Conservation (phyloP, 192 early-diverging fungal species). For the Diversispora epigaea region DNA sequence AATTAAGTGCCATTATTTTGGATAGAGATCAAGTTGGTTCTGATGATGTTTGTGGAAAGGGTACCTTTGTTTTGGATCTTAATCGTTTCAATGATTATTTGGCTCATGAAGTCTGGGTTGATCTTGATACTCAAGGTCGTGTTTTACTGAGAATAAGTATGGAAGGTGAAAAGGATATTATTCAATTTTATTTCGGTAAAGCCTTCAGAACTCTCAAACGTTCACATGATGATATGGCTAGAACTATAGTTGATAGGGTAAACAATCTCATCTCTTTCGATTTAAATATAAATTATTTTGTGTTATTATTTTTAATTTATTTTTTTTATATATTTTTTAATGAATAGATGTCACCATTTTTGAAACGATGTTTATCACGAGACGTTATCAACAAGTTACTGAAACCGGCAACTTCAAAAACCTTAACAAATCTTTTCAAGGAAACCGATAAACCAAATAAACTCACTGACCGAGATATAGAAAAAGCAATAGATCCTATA, state of each 20-base stretch:
- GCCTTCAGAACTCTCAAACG: constrained; percentile 72
- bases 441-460: constrained; percentile 21
- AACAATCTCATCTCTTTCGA: neutral
- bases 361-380: constrained; percentile 62
- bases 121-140: constrained; percentile 66
- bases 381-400: constrained; percentile 58
- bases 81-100: constrained; percentile 57
- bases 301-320: neutral
- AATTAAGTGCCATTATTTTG: constrained; percentile 43
- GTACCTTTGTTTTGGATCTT: constrained; percentile 59
- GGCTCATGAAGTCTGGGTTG: constrained; percentile 67
- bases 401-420: constrained; percentile 30
- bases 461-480: constrained; percentile 52
- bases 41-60: constrained; percentile 62
- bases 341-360: constrained; percentile 58
- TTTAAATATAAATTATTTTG: neutral
- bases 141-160: constrained; percentile 70
- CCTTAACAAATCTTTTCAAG: constrained; percentile 38
- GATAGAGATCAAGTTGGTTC: constrained; percentile 57
- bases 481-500: constrained; percentile 65
- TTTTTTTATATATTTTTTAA: neutral
- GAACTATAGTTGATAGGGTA: constrained; percentile 69
- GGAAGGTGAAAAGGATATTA: constrained; percentile 76
- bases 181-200: constrained; percentile 81
- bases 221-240: constrained; percentile 65